These are phyloP conservation scores for Dendrobium chrysotoxum DNA, from an alignment of 106 monocot genomes.

Conservation along the genomic window DNA sequence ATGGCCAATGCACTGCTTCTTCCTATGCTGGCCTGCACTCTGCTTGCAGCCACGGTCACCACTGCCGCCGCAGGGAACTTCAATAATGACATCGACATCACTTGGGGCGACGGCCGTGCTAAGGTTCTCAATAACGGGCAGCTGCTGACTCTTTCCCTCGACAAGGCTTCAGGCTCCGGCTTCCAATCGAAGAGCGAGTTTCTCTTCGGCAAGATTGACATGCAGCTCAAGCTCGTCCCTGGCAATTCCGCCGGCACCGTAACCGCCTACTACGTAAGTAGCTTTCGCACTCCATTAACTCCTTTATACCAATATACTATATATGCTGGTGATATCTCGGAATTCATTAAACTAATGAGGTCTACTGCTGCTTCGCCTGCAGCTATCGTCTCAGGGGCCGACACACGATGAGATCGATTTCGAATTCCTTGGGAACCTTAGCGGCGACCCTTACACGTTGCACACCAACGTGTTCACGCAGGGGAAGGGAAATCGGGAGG, in stretches of 20 bases:
- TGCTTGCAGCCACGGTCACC: neutral
- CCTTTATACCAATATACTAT: neutral
- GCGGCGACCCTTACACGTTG: slow-evolving; percentile 50
- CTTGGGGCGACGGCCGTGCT: slow-evolving; percentile 16
- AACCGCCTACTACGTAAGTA: slow-evolving; percentile 19
- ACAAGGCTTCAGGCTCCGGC: slow-evolving; percentile 11
- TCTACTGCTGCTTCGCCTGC: neutral
- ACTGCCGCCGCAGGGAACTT: neutral
- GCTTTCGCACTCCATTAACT: neutral
- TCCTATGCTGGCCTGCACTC: slow-evolving; percentile 1
- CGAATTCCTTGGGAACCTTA: slow-evolving; percentile 52
- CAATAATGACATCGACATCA: slow-evolving; percentile 7
- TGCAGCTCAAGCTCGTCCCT: slow-evolving; percentile 23
- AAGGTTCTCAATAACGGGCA: slow-evolving; percentile 12
- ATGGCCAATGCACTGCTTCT: neutral
- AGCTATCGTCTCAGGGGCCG: slow-evolving; percentile 14
- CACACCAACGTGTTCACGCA: slow-evolving; percentile 56
- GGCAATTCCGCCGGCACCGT: slow-evolving; percentile 22
- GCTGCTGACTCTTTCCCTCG: slow-evolving; percentile 11
- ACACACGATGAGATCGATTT: slow-evolving; percentile 50
- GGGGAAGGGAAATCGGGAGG: slow-evolving; percentile 49
- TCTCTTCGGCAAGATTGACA: slow-evolving; percentile 20
- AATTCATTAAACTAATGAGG: neutral
- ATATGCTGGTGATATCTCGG: no score
- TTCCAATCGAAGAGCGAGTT: slow-evolving; percentile 17